Conservation (phyloP, 2,329 filamentous ascomycete genomes). For the Neonectria punicea region DNA sequence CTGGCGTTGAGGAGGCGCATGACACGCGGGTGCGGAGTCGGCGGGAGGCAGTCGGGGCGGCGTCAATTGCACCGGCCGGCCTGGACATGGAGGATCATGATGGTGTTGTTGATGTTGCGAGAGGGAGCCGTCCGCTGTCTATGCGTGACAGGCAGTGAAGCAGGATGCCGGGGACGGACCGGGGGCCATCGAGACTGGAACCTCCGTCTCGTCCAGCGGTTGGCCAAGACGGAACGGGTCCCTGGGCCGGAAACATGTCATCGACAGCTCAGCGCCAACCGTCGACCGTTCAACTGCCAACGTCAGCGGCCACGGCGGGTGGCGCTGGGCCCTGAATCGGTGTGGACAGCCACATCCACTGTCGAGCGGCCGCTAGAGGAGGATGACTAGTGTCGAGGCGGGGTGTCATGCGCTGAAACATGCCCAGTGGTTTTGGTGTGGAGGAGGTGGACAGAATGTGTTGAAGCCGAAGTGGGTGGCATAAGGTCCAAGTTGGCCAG, state of each 20-base stretch:
- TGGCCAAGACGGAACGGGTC: neutral
- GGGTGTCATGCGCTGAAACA: neutral
- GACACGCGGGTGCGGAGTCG: constrained; percentile 3
- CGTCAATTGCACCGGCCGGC: constrained; percentile 22
- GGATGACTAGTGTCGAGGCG: neutral
- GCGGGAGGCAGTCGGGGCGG: constrained; percentile 4
- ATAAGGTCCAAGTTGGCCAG: too few relatives aligned
- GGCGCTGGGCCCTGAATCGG: neutral
- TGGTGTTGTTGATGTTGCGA: constrained; percentile 6
- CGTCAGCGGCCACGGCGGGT: neutral
- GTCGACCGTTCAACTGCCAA: neutral
- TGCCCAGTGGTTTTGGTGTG: neutral
- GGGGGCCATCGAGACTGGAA: neutral
- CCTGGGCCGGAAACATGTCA: neutral
- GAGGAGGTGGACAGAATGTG: neutral
- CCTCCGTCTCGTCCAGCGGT: neutral
- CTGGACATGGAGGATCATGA: constrained; percentile 13
- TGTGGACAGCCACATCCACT: neutral
- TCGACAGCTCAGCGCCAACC: neutral
- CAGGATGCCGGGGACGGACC: neutral
- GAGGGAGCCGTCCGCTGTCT: neutral
- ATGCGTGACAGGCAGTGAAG: constrained; percentile 3
- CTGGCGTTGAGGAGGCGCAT: constrained; percentile 36
- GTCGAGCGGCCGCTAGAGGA: neutral
- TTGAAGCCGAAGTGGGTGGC: neutral